Evolutionary conservation across 768 basidiomycete species (phyloP).

Genomic region (Chalciporus chontae): DNA sequence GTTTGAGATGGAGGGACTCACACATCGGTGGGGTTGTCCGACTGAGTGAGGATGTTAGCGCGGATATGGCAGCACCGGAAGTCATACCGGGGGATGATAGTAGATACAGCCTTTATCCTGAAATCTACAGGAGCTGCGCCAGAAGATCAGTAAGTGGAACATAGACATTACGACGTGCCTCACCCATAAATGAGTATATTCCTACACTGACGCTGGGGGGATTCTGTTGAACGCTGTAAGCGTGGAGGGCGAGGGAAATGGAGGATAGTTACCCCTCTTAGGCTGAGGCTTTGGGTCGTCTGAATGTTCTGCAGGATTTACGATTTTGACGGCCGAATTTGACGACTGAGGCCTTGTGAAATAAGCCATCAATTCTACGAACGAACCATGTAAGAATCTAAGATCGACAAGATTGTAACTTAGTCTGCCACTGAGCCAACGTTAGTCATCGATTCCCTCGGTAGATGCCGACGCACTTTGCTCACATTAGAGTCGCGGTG

Average conservation of each 20-base stretch:
- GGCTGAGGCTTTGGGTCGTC: conserved; percentile 40
- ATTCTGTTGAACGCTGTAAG: conserved; percentile 40
- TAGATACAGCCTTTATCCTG: conserved; percentile 85
- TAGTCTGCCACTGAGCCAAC: no score
- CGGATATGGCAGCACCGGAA: background rate
- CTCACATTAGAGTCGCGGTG: no score
- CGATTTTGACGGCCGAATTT: conserved; percentile 68
- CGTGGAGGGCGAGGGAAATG: conserved; percentile 1
- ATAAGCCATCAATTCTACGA: conserved; percentile 52
- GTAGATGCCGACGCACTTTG: conserved; percentile 16
- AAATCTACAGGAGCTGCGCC: conserved; percentile 70
- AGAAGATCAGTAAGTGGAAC: background rate
- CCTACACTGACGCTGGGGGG: conserved; percentile 76
- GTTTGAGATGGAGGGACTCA: conserved; percentile 14
- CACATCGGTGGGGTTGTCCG: conserved; percentile 22
- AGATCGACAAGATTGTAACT: conserved; percentile 2
- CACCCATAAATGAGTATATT: conserved; percentile 93
- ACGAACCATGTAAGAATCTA: conserved; percentile 1
- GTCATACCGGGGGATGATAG: conserved; percentile 67
- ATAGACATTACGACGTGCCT: conserved; percentile 2
- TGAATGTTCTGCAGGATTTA: conserved; percentile 47
- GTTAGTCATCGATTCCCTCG: conserved; percentile 17
- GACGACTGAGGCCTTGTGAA: conserved; percentile 59
- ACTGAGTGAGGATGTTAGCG: conserved; percentile 19
- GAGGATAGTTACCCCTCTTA: conserved; percentile 51